phyloP scores from a whole-genome alignment of 2,329 filamentous ascomycete species.

The Alternaria arborescens region DNA sequence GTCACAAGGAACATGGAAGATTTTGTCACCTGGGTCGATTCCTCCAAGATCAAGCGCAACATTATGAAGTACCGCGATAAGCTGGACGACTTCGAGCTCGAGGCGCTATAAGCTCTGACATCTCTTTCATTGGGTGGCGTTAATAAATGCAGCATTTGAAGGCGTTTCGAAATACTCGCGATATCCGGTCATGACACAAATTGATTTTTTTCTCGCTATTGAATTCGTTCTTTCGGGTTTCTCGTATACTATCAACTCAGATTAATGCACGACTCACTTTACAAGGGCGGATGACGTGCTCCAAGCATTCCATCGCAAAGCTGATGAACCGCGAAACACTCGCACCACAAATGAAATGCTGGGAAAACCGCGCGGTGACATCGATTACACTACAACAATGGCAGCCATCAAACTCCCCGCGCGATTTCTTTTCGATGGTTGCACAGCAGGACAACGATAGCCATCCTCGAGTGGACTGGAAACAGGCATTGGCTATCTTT shows the following conservation, averaged over 20 bases:
- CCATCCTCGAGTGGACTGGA: neutral
- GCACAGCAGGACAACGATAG: conserved; percentile 13
- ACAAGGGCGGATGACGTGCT: neutral
- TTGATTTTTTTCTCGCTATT: neutral
- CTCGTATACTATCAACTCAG: neutral
- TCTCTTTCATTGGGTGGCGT: conserved; percentile 32
- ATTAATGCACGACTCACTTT: no score
- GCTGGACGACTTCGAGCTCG: conserved; percentile 91
- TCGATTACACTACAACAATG: neutral
- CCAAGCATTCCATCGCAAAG: neutral
- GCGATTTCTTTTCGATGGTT: neutral
- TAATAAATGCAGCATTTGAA: conserved; percentile 22
- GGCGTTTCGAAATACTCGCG: conserved; percentile 22
- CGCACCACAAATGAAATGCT: neutral
- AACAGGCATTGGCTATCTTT: conserved; percentile 26
- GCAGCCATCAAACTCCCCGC: neutral
- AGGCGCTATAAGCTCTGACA: conserved; percentile 30
- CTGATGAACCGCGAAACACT: neutral
- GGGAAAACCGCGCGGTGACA: neutral
- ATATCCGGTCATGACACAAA: conserved; percentile 19
- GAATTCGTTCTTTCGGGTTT: no score
- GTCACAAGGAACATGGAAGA: conserved; percentile 92
- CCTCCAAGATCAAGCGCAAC: conserved; percentile 95
- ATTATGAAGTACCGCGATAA: conserved; percentile 95
- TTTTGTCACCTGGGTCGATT: conserved; percentile 95